Percentiles rank a stretch among this genome's conserved stretches.
phyloP scores from a whole-genome alignment of 768 basidiomycete species.

The Pleurotus giganteus region DNA sequence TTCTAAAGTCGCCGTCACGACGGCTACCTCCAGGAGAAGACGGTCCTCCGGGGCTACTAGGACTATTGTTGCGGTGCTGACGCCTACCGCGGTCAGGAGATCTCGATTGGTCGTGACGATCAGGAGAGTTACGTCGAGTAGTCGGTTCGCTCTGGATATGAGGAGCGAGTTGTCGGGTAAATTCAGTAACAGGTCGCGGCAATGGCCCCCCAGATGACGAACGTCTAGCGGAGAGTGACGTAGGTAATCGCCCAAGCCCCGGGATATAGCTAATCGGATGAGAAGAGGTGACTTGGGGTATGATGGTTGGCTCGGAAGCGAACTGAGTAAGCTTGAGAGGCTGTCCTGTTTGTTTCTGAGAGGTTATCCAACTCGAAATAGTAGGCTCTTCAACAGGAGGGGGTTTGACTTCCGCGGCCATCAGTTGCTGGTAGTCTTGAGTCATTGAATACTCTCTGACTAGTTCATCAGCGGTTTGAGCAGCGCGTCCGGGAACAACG shows the following conservation, averaged over 20 bases:
- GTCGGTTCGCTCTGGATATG: background rate
- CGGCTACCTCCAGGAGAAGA: background rate
- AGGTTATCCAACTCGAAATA: background rate
- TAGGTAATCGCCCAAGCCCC: background rate
- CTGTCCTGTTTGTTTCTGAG: background rate
- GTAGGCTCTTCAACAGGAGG: background rate
- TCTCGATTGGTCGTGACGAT: background rate
- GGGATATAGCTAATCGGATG: background rate
- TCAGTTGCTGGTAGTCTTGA: background rate
- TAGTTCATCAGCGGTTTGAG: background rate
- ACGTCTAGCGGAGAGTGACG: background rate
- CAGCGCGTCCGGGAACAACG: background rate
- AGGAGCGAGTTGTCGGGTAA: background rate
- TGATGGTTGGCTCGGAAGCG: background rate
- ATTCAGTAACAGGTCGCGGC: background rate
- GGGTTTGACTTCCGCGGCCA: background rate
- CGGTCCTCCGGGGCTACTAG: background rate
- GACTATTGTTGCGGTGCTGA: background rate
- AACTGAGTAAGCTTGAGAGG: background rate
- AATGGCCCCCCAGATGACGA: slow-evolving; percentile 3
- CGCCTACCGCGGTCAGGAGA: background rate
- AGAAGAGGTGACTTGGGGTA: background rate
- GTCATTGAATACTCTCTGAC: background rate
- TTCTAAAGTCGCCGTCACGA: background rate
- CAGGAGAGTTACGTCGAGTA: background rate